phyloP scores from a whole-genome alignment of 805 yeast genomes.

The Jamesozyma gamospora region DNA sequence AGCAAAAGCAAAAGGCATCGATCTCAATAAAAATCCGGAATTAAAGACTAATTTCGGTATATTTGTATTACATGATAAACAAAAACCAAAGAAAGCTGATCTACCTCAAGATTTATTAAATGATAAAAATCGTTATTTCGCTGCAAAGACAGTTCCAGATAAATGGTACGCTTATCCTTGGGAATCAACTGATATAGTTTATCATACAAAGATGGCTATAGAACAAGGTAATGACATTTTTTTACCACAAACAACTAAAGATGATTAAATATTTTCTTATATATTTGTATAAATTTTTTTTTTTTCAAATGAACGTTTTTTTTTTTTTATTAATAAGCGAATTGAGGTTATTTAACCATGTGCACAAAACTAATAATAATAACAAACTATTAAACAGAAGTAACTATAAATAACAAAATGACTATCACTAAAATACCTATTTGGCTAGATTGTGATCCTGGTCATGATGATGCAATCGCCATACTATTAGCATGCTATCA shows the following conservation, averaged over 20 bases:
- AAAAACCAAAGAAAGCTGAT: slow-evolving; percentile 61
- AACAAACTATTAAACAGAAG: no score
- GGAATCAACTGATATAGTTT: slow-evolving; percentile 70
- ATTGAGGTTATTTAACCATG: no score
- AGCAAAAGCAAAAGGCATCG: slow-evolving; percentile 42
- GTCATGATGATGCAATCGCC: slow-evolving; percentile 81
- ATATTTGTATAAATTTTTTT: no score
- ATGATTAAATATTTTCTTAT: no score
- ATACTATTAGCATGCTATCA: slow-evolving; percentile 51
- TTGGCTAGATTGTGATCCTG: slow-evolving; percentile 91
- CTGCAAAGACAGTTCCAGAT: slow-evolving; percentile 68
- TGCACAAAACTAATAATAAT: no score
- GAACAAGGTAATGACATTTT: slow-evolving; percentile 63
- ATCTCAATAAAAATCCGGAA: slow-evolving; percentile 33
- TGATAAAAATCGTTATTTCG: slow-evolving; percentile 50
- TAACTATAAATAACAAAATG: slow-evolving; percentile 8
- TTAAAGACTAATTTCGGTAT: slow-evolving; percentile 56
- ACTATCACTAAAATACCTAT: slow-evolving; percentile 41
- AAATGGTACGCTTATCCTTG: slow-evolving; percentile 83
- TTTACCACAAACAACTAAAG: slow-evolving; percentile 6
- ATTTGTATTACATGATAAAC: slow-evolving; percentile 70
- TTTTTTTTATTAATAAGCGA: no score
- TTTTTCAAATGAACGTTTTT: no score
- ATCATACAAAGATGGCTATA: slow-evolving; percentile 60
- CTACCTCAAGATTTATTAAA: slow-evolving; percentile 55